These are phyloP conservation scores for Lagerstroemia speciosa DNA, from an alignment of 345 rosid genomes.

Conservation along the genomic window DNA sequence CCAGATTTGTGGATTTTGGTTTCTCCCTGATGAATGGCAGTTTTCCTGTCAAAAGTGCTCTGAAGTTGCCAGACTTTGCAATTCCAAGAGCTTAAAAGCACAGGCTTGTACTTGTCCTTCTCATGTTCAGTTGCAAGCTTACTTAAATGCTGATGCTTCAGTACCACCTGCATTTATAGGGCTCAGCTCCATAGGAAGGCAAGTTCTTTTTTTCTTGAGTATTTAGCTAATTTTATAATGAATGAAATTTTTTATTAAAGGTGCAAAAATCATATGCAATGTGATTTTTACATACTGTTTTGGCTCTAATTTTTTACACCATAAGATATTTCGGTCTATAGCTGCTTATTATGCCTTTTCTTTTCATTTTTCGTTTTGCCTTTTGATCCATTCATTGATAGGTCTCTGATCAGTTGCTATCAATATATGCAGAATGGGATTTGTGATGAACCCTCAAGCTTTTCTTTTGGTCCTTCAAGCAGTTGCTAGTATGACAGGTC, in stretches of 20 bases:
- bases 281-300: background rate
- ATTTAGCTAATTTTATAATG: background rate
- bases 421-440: conserved; percentile 49
- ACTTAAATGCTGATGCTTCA: conserved; percentile 30
- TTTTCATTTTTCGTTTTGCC: background rate
- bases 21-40: conserved; percentile 74
- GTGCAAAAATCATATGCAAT: background rate
- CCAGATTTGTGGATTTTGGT: conserved; percentile 82
- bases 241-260: background rate
- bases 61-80: conserved; percentile 26
- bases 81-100: conserved; percentile 15
- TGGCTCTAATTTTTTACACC: background rate
- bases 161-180: conserved; percentile 56
- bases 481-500: conserved; percentile 29
- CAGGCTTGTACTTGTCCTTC: conserved; percentile 37
- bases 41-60: conserved; percentile 66
- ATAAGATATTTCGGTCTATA: background rate
- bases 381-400: conserved; percentile 7
- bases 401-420: conserved; percentile 4
- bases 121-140: conserved; percentile 49
- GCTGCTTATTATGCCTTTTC: background rate
- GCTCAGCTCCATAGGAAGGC: conserved; percentile 80
- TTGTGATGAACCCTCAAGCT: conserved; percentile 38
- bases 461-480: conserved; percentile 40
- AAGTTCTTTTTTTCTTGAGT: conserved; percentile 13